Percentiles rank a stretch among this genome's conserved stretches.
Conservation (phyloP, 768 basidiomycete species). For the Candolleomyces eurysporus region DNA sequence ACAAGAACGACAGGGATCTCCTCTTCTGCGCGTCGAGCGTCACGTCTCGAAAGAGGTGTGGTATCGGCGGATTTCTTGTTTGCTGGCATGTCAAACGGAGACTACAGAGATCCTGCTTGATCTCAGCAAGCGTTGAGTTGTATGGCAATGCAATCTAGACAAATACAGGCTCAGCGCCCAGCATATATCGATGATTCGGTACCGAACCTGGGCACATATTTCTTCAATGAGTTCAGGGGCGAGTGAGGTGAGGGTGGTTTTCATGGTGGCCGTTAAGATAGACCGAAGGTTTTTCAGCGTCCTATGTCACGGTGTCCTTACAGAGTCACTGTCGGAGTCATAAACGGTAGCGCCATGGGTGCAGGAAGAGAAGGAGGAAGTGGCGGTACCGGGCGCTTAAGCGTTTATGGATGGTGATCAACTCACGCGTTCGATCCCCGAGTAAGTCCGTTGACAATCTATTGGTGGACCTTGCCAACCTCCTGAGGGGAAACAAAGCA, state of each 20-base stretch:
- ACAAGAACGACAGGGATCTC: conserved; percentile 2
- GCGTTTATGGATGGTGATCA: no score
- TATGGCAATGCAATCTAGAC: neutral
- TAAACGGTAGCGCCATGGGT: no score
- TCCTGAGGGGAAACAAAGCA: no score
- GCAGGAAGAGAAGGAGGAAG: no score
- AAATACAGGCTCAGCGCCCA: neutral
- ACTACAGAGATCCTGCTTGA: neutral
- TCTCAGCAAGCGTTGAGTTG: neutral
- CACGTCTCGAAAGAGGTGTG: conserved; percentile 2
- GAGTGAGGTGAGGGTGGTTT: neutral
- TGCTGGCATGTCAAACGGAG: conserved; percentile 1
- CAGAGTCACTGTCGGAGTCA: no score
- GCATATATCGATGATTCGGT: neutral
- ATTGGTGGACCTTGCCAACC: no score
- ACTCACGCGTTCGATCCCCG: no score
- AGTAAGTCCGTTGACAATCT: no score
- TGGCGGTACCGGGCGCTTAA: no score
- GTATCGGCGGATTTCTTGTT: neutral
- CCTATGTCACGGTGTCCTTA: no score
- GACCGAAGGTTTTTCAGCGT: no score
- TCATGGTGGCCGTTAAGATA: neutral
- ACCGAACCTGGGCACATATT: neutral
- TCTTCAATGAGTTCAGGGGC: conserved; percentile 1
- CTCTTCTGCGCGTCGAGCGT: conserved; percentile 3